Evolutionary conservation across 352 stramenopile genomes (phyloP).

Genomic region (Pythium sukuiense): DNA sequence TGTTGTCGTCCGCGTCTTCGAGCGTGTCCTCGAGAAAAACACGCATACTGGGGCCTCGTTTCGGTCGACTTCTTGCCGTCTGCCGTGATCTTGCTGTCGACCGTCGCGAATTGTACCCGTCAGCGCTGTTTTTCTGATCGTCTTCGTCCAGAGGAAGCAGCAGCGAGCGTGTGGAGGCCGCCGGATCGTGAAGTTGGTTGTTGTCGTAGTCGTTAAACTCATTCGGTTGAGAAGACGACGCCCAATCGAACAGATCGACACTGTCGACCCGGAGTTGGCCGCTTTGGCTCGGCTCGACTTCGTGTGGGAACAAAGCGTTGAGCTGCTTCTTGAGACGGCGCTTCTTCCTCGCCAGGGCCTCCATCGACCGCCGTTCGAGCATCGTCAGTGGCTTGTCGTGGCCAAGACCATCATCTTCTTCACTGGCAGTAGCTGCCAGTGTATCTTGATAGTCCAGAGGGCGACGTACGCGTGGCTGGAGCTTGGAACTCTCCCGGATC

Average conservation of each 20-base stretch:
- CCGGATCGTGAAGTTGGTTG: conserved; percentile 1
- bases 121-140: conserved; percentile 15
- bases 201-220: conserved; percentile 17
- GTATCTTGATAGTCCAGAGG: conserved; percentile 53
- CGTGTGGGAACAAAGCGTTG: conserved; percentile 56
- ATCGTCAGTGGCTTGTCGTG: conserved; percentile 33
- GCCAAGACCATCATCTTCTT: conserved; percentile 15
- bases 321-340: conserved; percentile 69
- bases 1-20: conserved; percentile 2
- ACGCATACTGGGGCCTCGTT: conserved; percentile 14
- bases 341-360: conserved; percentile 61
- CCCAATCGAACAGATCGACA: conserved; percentile 74
- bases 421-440: not conserved
- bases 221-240: conserved; percentile 19
- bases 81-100: conserved; percentile 14
- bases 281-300: conserved; percentile 52
- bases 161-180: conserved; percentile 16
- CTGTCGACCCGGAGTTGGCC: conserved; percentile 57
- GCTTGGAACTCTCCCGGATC: conserved; percentile 66
- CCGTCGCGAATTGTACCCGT: conserved; percentile 19
- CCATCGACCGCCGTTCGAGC: conserved; percentile 53
- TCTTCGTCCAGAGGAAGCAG: conserved; percentile 21
- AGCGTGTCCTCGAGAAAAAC: conserved; percentile 10
- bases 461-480: conserved; percentile 54
- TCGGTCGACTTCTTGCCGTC: conserved; percentile 3